Evolutionary conservation across 805 yeast genomes (phyloP), one percentile per base, ranked within the genome.

Genomic region (Candida ulmi): DNA sequence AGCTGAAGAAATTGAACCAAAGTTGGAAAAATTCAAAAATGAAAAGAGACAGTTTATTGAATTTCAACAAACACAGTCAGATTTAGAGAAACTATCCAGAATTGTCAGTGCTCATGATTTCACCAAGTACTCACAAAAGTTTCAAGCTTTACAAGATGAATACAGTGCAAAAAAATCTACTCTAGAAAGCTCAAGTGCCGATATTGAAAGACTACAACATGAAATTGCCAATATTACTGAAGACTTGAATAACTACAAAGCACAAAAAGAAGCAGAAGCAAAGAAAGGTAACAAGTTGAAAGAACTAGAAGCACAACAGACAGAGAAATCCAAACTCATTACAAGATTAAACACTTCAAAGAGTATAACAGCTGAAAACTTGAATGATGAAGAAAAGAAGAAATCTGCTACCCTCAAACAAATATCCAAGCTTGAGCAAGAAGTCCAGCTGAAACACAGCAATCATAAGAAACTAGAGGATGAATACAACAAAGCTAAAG

Each of bases 1-100:
- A 40, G 66, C 68, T 15, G 96, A 90, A 55, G 98, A 93, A 58
- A 91, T 93, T 44, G 95, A 86, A 55, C 99, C 99, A 4, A 88
- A 88, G 56, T 68, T 93, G 37, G 90, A 83, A 41, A 81, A 82
- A 52, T 66, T 90, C 36, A 73, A 95, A 45, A 72, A 73, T 39
- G 96, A 91, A 51, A 91, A 88, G 62, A 75, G 93, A 52, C 69
- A 78, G 21, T 90, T 83, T 53, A 60, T 88, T 27, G 97, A 91
- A 54, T 90, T 74, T 59, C 97, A 91, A 63, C 88, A 84, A 41
- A 76, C 84, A 11, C 93, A 85, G 51, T 69, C 85, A 7, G 88
- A 86, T 51, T 65, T 86, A 43, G 97, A 91, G 59, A 79, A 81
- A 32, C 62, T 84, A 26, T 71, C 83, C 15, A 72, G 84, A 48